Base-by-base conservation (phyloP, 2,329 filamentous ascomycete species). In the Pleomassaria siparia region DNA sequence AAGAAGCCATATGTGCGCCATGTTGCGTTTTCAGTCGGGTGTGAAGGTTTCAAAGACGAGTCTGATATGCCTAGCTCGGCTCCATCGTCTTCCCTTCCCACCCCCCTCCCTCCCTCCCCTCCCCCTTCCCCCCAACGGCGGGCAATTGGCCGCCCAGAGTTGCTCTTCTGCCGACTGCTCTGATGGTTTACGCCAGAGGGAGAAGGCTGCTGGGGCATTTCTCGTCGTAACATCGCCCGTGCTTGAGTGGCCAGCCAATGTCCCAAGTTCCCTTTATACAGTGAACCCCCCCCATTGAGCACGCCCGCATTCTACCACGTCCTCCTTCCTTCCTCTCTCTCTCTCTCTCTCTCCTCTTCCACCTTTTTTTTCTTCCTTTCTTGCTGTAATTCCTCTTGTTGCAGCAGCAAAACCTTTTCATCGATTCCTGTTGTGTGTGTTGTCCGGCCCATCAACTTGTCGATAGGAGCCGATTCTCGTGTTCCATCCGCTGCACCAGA, bases 141-240 rank as follows among this genome's bases (percentile, higher is more conserved):
- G 32, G 40, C 47, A 44, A 51, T 24, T 5, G 37, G 48, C 39
- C 43, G 40, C 40, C 35, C 35, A 37, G 35, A 37, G 20, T 37
- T 37, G 35, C 18, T 37, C 18, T 37, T 44, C 43, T 41, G 46
- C 28, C 36, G 18, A 18, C 44, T 39, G 46, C 32, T n/a, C n/a
- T n/a, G n/a, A n/a, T n/a, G n/a, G n/a, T n/a, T n/a, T n/a, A n/a
- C n/a, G n/a, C n/a, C n/a, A n/a, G 44, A 40, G 42, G 46, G 41
- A 45, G 35, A 44, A 43, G 39, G 28, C 48, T 46, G n/a, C n/a
- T n/a, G n/a, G n/a, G n/a, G n/a, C n/a, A 62, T 62, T 64, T 61
- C 59, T 64, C 51, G 62, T 67, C 63, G 63, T 65, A 63, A 66
- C 62, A 56, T 60, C 47, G 57, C 54, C 54, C 54, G 58, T 59